Conservation (phyloP, 768 basidiomycete genomes). For the Amanita phalloides region DNA sequence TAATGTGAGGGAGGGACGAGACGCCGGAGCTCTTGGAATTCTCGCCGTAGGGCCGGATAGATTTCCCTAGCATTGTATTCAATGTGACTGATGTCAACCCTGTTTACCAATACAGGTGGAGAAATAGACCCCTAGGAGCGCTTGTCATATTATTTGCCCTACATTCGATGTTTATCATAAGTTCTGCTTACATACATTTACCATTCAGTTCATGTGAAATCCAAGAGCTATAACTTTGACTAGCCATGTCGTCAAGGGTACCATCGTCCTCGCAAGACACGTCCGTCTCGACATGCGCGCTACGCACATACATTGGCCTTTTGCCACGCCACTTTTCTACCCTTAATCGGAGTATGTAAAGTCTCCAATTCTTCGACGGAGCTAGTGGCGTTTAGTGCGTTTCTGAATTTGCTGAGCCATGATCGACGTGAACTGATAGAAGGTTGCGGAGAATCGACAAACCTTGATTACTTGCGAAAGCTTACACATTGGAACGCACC, state of each 20-base stretch:
- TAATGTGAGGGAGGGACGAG: not conserved
- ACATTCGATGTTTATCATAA: not conserved
- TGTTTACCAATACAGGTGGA: not conserved
- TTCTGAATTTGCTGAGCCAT: constrained; percentile 48
- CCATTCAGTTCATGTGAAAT: not conserved
- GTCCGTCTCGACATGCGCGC: not conserved
- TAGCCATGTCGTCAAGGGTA: not conserved
- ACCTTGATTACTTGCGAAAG: not conserved
- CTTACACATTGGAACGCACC: constrained; percentile 43
- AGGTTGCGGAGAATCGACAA: constrained; percentile 8
- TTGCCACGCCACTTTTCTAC: constrained; percentile 41
- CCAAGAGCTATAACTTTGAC: not conserved
- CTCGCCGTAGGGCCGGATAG: not conserved
- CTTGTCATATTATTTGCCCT: not conserved
- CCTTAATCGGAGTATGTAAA: constrained; percentile 25
- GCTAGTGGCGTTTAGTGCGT: constrained; percentile 28
- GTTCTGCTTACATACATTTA: no score
- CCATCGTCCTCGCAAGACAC: not conserved
- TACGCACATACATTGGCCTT: constrained; percentile 9
- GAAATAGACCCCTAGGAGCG: not conserved
- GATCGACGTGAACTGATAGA: constrained; percentile 31
- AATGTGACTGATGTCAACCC: not conserved
- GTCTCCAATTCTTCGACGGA: constrained; percentile 35
- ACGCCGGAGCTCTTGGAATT: not conserved
- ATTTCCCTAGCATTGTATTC: not conserved